Evolutionary conservation across 768 basidiomycete species (phyloP), one percentile per base, ranked within the genome.

Genomic region (Suillus decipiens): DNA sequence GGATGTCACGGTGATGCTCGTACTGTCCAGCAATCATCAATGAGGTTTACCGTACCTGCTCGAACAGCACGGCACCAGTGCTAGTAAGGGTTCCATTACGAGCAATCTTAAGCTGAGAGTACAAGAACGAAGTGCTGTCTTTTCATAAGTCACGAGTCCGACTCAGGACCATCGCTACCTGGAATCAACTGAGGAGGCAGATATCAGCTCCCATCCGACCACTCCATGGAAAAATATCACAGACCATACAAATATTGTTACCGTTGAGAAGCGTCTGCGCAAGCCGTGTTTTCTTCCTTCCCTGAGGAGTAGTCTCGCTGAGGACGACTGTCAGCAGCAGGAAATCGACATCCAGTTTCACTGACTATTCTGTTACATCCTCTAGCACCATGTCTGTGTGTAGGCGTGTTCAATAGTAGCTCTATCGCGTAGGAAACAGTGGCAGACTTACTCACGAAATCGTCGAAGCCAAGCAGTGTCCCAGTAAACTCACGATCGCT

Each of bases 401-500:
- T 41, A 34, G 31, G 2, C 33, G 43, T 56, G 42, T 61, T 41
- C 19, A 59, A 63, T 50, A 51, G 22, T 17, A 55, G 57, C 56
- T 19, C 14, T 19, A 37, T 22, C 47, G 48, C 6, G 47, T 47
- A 41, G 3, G 24, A 55, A 24, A 15, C 19, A 5, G 51, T 9
- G 15, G n/a, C 33, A 3, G 19, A 96, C 96, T 85, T 75, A 98
- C 96, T 99, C 76, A 99, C 96, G 76, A 96, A 99, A 78, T 99
- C 96, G 74, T 99, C 96, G 70, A 99, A 99, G 2, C 96, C 96
- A 39, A 96, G 83, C 47, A 99, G 81, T 3, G 89, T 97, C 12
- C 96, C 96, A 28, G 92, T 93, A 78, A 98, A 99, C 79, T 99
- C 96, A 53, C 95, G 89, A 65, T 99, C 95, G 69, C 84, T 89